A percentile compares a stretch with the other conserved stretches of the same genome.
These are phyloP conservation scores for Cochlearia excelsa DNA, from an alignment of 345 rosid species.

Conservation along the genomic window DNA sequence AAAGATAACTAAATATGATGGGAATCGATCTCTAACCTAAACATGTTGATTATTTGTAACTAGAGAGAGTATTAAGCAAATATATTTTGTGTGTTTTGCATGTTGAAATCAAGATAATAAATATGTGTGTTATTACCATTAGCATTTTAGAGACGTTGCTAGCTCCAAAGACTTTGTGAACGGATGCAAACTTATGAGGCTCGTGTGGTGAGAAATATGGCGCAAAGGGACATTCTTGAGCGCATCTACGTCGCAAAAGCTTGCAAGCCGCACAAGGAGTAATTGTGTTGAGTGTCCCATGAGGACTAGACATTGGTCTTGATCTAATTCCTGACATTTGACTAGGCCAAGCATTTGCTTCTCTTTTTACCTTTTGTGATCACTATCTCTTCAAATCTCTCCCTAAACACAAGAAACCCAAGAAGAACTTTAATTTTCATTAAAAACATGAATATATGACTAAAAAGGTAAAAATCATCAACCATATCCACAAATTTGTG, in stretches of 20 bases:
- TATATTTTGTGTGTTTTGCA: neutral
- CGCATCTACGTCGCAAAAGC: slow-evolving; percentile 85
- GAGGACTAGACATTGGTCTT: slow-evolving; percentile 75
- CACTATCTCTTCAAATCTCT: slow-evolving; percentile 78
- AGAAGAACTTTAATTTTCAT: slow-evolving; percentile 10
- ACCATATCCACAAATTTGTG: slow-evolving; percentile 25
- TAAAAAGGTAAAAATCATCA: slow-evolving; percentile 15
- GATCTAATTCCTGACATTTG: slow-evolving; percentile 77
- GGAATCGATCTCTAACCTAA: too few relatives aligned
- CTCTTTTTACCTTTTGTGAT: slow-evolving; percentile 71
- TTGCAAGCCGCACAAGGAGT: slow-evolving; percentile 99
- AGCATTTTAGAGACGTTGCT: slow-evolving; percentile 98
- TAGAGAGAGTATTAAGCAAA: too few relatives aligned
- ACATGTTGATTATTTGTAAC: too few relatives aligned
- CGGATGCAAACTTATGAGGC: slow-evolving; percentile 90
- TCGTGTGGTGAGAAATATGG: slow-evolving; percentile 97
- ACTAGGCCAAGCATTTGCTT: slow-evolving; percentile 59
- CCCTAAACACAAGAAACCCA: slow-evolving; percentile 39
- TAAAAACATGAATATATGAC: slow-evolving; percentile 20
- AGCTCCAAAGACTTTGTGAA: slow-evolving; percentile 95
- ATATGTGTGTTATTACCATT: slow-evolving; percentile 44
- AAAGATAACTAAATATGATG: too few relatives aligned
- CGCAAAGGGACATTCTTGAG: slow-evolving; percentile 94
- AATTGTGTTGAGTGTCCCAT: slow-evolving; percentile 77
- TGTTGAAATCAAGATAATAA: neutral